Percentiles rank a stretch among this genome's conserved stretches.
Conservation (phyloP, 2,329 filamentous ascomycete genomes). For the Sporothrix protearum region DNA sequence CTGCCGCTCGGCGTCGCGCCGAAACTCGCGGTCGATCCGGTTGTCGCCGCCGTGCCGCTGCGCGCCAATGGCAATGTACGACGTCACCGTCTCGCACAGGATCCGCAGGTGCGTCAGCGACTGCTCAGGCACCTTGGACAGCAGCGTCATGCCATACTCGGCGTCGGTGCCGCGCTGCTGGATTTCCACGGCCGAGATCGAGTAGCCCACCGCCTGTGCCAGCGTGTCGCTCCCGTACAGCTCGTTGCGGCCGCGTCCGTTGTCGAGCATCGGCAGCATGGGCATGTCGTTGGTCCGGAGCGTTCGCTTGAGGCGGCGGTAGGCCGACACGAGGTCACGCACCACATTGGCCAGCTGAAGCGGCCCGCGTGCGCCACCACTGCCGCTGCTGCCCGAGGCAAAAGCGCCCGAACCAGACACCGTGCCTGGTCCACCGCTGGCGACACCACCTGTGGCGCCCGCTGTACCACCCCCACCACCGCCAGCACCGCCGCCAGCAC, state of each 20-base stretch:
- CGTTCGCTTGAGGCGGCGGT: constrained; percentile 58
- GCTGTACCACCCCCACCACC: neutral
- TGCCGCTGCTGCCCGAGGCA: neutral
- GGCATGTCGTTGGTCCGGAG: constrained; percentile 53
- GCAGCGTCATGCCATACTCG: constrained; percentile 66
- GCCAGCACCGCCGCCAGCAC: neutral
- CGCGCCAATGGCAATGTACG: constrained; percentile 75
- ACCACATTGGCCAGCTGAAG: constrained; percentile 35
- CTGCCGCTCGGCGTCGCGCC: constrained; percentile 65
- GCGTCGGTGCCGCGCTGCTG: constrained; percentile 81
- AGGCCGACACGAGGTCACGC: constrained; percentile 57
- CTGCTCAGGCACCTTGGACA: constrained; percentile 82
- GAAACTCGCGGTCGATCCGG: constrained; percentile 63
- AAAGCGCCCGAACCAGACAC: neutral
- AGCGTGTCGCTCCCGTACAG: constrained; percentile 57
- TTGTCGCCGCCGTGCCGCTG: constrained; percentile 59
- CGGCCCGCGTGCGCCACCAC: neutral
- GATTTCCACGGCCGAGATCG: constrained; percentile 86
- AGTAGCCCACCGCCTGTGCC: constrained; percentile 69
- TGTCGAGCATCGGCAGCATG: constrained; percentile 37
- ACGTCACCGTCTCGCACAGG: constrained; percentile 80
- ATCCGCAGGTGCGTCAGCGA: constrained; percentile 82
- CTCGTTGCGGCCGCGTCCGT: constrained; percentile 39
- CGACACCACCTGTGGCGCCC: neutral
- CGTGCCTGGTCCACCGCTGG: neutral